Evolutionary conservation across 2,329 filamentous ascomycete genomes (phyloP), one percentile per base, ranked within the genome.

Genomic region (Colletotrichum liriopes): DNA sequence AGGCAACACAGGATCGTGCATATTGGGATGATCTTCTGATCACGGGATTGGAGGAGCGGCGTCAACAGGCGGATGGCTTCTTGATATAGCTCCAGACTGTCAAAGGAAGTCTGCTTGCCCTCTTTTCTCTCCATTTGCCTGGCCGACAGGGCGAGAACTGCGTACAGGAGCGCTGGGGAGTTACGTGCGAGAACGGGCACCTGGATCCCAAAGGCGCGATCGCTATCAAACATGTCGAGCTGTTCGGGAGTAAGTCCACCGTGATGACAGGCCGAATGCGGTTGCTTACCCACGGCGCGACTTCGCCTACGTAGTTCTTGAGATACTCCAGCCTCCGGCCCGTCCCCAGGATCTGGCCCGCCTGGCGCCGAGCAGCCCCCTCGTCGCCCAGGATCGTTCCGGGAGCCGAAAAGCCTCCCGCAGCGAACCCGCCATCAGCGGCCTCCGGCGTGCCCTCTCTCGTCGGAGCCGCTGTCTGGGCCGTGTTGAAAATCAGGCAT

Each of bases 151-250:
- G 88, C 87, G 0, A 90, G 81, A 1, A 90, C 82, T 3, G 86
- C 85, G 72, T 87, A 88, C 1, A 86, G 79, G 1, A 89, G 79
- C 65, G 85, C 81, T 0, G 84, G 81, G 16, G 85, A 85, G 20
- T 79, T 79, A 39, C 83, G 84, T 2, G 87, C 87, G 26, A 89
- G 76, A 5, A 85, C 80, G 0, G 88, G 86, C 1, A 90, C 79
- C 49, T 88, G 83, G 1, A 88, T 83, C 4, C 86, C 86, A 74
- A 91, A 90, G 5, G 84, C 84, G 23, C 86, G 83, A 35, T 85
- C 81, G 37, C 82, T 84, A 75, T 91, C 88, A 72, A 89, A 90
- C 82, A 89, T 90, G 76, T 91, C 89, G 18, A 90, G 83, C 86
- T 86, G 56, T 14, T 11, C 2, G 63, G 67, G 16, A 66, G 71